These are phyloP conservation scores for Albizia julibrissin DNA, from an alignment of 306 rosid species.

Conservation along the genomic window DNA sequence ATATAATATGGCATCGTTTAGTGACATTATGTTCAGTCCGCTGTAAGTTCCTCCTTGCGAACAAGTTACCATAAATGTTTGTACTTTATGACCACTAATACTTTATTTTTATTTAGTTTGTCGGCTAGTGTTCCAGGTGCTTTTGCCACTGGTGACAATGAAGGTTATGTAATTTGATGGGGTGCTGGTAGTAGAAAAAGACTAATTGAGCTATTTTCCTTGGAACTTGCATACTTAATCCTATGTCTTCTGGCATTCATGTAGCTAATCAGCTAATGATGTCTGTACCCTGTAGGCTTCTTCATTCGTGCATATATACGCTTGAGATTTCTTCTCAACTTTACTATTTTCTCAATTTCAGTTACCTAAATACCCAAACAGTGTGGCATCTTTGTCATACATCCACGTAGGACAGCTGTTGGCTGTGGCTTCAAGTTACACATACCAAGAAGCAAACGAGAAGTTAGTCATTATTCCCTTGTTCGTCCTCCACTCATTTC, in stretches of 20 bases:
- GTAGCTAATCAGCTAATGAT: neutral
- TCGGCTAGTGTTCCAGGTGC: slow-evolving; percentile 43
- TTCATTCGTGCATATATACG: neutral
- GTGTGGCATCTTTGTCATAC: slow-evolving; percentile 44
- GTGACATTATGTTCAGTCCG: slow-evolving; percentile 65
- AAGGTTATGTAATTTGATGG: slow-evolving; percentile 60
- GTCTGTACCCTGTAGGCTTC: neutral
- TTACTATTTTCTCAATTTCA: slow-evolving; percentile 18
- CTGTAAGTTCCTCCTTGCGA: neutral
- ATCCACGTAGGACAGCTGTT: slow-evolving; percentile 36
- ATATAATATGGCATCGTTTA: slow-evolving; percentile 52
- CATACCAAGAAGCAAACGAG: slow-evolving; percentile 79
- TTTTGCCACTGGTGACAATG: slow-evolving; percentile 63
- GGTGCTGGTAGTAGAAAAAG: slow-evolving; percentile 48
- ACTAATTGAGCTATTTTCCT: slow-evolving; percentile 50
- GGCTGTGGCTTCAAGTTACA: slow-evolving; percentile 75
- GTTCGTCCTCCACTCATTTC: slow-evolving; percentile 10
- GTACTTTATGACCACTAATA: neutral
- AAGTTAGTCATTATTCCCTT: slow-evolving; percentile 44
- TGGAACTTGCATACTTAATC: neutral
- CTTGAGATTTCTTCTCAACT: neutral
- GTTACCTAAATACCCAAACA: slow-evolving; percentile 56
- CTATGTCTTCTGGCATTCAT: neutral
- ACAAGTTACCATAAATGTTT: slow-evolving; percentile 6
- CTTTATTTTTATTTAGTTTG: slow-evolving; percentile 23